Conservation (phyloP, 208 protist species). For the Tetramitus jugosus region DNA sequence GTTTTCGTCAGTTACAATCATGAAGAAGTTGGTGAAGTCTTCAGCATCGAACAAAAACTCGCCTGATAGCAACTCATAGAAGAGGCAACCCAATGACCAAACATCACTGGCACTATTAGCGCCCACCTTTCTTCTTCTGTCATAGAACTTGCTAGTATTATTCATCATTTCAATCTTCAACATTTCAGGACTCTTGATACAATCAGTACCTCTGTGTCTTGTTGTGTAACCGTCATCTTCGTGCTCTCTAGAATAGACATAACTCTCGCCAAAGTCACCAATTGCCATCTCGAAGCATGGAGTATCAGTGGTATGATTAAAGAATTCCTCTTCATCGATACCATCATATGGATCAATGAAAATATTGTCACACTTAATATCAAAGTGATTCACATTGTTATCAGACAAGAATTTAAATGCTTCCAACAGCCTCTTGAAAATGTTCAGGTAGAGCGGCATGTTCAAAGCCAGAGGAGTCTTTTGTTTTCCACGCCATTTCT, state of each 20-base stretch:
- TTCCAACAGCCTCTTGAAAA: constrained; percentile 34
- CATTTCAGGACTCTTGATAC: constrained; percentile 61
- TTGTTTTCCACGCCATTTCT: constrained; percentile 49
- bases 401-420: constrained; percentile 29
- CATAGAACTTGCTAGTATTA: constrained; percentile 40
- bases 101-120: constrained; percentile 48
- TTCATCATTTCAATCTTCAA: constrained; percentile 46
- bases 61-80: constrained; percentile 56
- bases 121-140: constrained; percentile 48
- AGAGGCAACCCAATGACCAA: constrained; percentile 56
- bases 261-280: constrained; percentile 58
- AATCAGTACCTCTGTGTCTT: constrained; percentile 56
- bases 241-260: constrained; percentile 38
- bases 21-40: constrained; percentile 17
- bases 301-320: constrained; percentile 13
- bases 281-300: constrained; percentile 32
- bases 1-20: not conserved
- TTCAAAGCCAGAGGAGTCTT: constrained; percentile 18
- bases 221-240: constrained; percentile 52
- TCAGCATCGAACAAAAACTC: constrained; percentile 51
- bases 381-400: constrained; percentile 52
- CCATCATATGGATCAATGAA: constrained; percentile 34
- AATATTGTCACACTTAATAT: constrained; percentile 57
- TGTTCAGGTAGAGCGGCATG: constrained; percentile 42
- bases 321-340: not conserved